phyloP scores from a whole-genome alignment of 352 stramenopile genomes.

The Hyphochytrium catenoides region DNA sequence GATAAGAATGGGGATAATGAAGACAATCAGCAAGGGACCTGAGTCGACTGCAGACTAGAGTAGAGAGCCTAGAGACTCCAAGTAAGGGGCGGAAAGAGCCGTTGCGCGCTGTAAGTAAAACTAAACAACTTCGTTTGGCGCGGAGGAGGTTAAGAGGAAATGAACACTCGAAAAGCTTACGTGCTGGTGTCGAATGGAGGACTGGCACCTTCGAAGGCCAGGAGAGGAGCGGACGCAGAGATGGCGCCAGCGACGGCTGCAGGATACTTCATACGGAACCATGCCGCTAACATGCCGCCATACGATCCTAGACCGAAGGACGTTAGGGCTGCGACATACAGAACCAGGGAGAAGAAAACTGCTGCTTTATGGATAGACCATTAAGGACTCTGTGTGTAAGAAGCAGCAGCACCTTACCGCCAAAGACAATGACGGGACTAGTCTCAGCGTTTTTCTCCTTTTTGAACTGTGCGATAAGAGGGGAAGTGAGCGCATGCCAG shows the following conservation, averaged over 20 bases:
- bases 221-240: slow-evolving; percentile 75
- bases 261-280: slow-evolving; percentile 87
- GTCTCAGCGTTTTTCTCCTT: slow-evolving; percentile 28
- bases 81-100: neutral
- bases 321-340: no score
- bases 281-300: slow-evolving; percentile 80
- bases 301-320: no score
- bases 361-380: no score
- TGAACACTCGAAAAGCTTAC: slow-evolving; percentile 1
- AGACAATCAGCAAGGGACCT: neutral
- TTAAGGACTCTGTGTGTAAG: no score
- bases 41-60: neutral
- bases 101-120: neutral
- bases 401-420: no score
- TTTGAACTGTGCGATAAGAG: slow-evolving; percentile 63
- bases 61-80: neutral
- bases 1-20: neutral
- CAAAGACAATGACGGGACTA: slow-evolving; percentile 76
- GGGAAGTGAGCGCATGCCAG: no score
- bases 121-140: neutral
- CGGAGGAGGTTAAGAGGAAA: neutral
- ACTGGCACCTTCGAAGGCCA: slow-evolving; percentile 47
- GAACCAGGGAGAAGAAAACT: no score
- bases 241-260: slow-evolving; percentile 69
- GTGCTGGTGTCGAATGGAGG: slow-evolving; percentile 21